Evolutionary conservation across 805 yeast genomes (phyloP).

Genomic region (Candida corydali): DNA sequence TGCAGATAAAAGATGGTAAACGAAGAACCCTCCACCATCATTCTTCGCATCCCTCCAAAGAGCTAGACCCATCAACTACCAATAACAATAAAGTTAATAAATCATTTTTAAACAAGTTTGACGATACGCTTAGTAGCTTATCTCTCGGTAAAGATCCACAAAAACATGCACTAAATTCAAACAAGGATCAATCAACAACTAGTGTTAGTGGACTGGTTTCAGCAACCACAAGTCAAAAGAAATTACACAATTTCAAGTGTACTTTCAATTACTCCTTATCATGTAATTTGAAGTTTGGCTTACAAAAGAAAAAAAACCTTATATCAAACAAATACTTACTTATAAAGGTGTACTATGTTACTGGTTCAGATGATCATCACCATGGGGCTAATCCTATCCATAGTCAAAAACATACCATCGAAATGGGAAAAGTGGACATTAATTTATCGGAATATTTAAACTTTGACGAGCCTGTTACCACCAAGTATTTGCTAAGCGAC

Average conservation of each 20-base stretch:
- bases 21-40: slow-evolving; percentile 8
- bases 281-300: slow-evolving; percentile 37
- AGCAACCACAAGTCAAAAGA: slow-evolving; percentile 26
- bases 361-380: slow-evolving; percentile 14
- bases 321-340: slow-evolving; percentile 41
- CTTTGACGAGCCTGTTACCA: slow-evolving; percentile 46
- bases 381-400: slow-evolving; percentile 5
- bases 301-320: slow-evolving; percentile 34
- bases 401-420: slow-evolving; percentile 17
- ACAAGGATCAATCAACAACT: background rate
- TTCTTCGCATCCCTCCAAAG: background rate
- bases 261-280: slow-evolving; percentile 29
- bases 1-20: slow-evolving; percentile 53
- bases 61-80: background rate
- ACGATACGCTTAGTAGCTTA: slow-evolving; percentile 3
- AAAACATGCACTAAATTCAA: slow-evolving; percentile 1
- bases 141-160: background rate
- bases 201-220: slow-evolving; percentile 13
- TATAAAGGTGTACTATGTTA: slow-evolving; percentile 33
- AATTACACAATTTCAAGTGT: slow-evolving; percentile 38
- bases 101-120: slow-evolving; percentile 7
- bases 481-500: slow-evolving; percentile 67
- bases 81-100: slow-evolving; percentile 4
- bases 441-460: slow-evolving; percentile 71
- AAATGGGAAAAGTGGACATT: slow-evolving; percentile 62